Base-by-base conservation (phyloP, 257 asterid genomes). In the Rehmannia glutinosa region DNA sequence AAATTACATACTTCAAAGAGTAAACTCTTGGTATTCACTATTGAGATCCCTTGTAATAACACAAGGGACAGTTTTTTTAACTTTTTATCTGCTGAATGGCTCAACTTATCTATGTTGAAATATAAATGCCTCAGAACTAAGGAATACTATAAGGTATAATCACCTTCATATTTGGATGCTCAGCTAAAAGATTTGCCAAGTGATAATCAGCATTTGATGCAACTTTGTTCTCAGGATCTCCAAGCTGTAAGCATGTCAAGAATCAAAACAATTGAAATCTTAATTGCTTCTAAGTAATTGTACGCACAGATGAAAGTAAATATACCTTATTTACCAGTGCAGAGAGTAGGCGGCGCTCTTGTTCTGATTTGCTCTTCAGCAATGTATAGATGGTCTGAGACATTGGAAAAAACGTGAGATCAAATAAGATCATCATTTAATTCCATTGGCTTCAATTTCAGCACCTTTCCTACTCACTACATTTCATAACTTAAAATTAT, bases 161-260 rank as follows among this genome's bases (percentile, higher is more conserved):
- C 77, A 94, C 97, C 99, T 94, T 94, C 99, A 91, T 94, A 81
- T 90, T 94, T 53, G 99, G 96, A 84, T 94, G 97, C 79, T 91
- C 96, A 39, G 93, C 49, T 75, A 94, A 78, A 75, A 91, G 88
- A 80, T 85, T 91, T 57, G 93, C 83, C 72, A 94, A 73, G 81
- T 88, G 99, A 85, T 81, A 94, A 72, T 94, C 97, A 46, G 97
- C 97, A 85, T 94, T 89, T 15, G 97, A 94, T 9, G 99, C 99
- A 73, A 86, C 95, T 75, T 94, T 94, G 74, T 84, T 94, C 55
- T 86, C 95, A 64, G 97, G 99, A 81, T 94, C 97, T 66, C 99
- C 99, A 33, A 94, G 87, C 99, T 94, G 81, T 59, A 78, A 56
- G 66, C 64, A 71, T 72, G 68, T 19, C 58, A 76, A 72, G 32